Evolutionary conservation across 805 yeast genomes (phyloP).

Genomic region (Zygotorulaspora florentina): DNA sequence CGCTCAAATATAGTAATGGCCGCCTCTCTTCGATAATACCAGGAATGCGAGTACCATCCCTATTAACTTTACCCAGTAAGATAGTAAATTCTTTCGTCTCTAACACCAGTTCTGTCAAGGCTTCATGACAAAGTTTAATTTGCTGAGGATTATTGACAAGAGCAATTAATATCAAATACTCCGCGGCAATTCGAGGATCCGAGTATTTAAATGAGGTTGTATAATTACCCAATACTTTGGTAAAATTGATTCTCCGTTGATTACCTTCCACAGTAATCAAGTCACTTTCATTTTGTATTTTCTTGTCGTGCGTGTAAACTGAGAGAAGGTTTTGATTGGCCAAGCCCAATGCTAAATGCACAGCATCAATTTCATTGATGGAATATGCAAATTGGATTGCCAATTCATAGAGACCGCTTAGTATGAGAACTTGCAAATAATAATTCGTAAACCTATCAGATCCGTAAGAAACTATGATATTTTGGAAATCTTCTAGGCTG

Average conservation of each 20-base stretch:
- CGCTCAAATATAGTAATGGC: slow-evolving; percentile 53
- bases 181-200: slow-evolving; percentile 90
- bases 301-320: slow-evolving; percentile 35
- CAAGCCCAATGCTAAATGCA: slow-evolving; percentile 81
- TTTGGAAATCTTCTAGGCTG: slow-evolving; percentile 69
- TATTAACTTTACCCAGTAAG: slow-evolving; percentile 77
- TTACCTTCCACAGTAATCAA: slow-evolving; percentile 36
- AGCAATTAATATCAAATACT: slow-evolving; percentile 72
- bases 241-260: slow-evolving; percentile 42
- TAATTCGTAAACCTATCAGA: slow-evolving; percentile 63
- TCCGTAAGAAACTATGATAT: slow-evolving; percentile 66
- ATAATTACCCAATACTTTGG: slow-evolving; percentile 70
- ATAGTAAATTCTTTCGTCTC: slow-evolving; percentile 80
- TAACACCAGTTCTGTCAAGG: slow-evolving; percentile 76
- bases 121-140: slow-evolving; percentile 61
- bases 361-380: slow-evolving; percentile 76
- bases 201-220: slow-evolving; percentile 77
- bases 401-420: slow-evolving; percentile 76
- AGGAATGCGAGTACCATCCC: slow-evolving; percentile 70
- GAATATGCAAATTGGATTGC: slow-evolving; percentile 58
- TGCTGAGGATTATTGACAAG: slow-evolving; percentile 46
- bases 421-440: slow-evolving; percentile 67
- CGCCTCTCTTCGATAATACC: slow-evolving; percentile 82
- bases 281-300: slow-evolving; percentile 26
- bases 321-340: slow-evolving; percentile 67